Base-by-base conservation (phyloP, 2,329 filamentous ascomycete species). In the Paracorniculantispora psalliotae region DNA sequence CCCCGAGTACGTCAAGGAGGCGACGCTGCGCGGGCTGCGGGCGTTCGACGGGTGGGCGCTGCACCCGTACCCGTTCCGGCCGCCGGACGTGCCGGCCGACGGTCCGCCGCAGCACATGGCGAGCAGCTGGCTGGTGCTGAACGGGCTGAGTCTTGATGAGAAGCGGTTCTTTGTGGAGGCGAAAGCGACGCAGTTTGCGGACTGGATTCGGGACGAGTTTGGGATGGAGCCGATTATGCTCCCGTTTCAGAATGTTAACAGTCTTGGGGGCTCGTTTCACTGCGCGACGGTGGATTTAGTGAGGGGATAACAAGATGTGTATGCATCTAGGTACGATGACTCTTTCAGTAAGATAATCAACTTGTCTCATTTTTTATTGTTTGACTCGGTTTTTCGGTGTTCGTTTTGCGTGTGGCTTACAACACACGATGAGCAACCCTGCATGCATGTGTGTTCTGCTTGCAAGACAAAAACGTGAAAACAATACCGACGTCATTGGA, bases 211-310 rank as follows among this genome's bases (percentile, higher is more conserved):
- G 44, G 43, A 49, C 15, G 56, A 59, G 46, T 64, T 65, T 30
- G 62, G 43, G 17, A 64, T 64, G 41, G 58, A 63, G 19, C 43
- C 61, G 2, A 64, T 64, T 30, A 26, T 61, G 59, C 37, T 61
- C 35, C 69, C 69, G 17, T 72, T 72, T 51, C 56, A 63, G 54
- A 65, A 72, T 62, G 69, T 72, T 1, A 68, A 70, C 39, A 68
- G 67, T 54, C 65, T 72, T 41, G 69, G 70, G 1, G 69, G 69
- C 0, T 70, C 69, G 15, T 71, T 70, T 47, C 69, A 70, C 57
- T 71, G 68, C 57, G 68, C 68, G 9, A 71, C 67, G 25, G 60
- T 63, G n/a, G 62, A 62, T 47, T 57, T 65, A 15, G 51, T 60
- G 41, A 13, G 52, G 12, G 52, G 19, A 19, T 55, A 46, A 8